Percentiles rank a stretch among this genome's conserved stretches.
phyloP scores from a whole-genome alignment of 1,284 basidiomycete species.

The Stygiomarasmius scandens region DNA sequence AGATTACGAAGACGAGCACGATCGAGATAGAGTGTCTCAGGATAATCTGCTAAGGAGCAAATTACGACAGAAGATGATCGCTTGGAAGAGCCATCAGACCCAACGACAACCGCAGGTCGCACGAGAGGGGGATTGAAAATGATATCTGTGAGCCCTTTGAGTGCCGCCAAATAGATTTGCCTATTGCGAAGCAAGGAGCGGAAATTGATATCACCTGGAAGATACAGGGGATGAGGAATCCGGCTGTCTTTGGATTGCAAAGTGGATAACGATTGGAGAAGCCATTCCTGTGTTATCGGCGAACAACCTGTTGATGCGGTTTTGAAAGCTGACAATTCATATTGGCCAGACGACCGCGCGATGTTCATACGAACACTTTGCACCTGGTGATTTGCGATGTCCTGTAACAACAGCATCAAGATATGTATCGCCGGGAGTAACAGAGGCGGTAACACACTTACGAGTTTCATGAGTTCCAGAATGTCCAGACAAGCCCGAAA shows the following conservation, averaged over 20 bases:
- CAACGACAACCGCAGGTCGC: slow-evolving; percentile 19
- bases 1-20: slow-evolving; percentile 71
- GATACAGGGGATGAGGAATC: slow-evolving; percentile 45
- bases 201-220: slow-evolving; percentile 43
- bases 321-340: slow-evolving; percentile 81
- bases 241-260: slow-evolving; percentile 33
- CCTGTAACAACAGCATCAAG: slow-evolving; percentile 42
- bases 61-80: slow-evolving; percentile 35
- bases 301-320: slow-evolving; percentile 34
- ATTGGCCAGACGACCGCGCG: slow-evolving; percentile 77
- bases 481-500: slow-evolving; percentile 89
- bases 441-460: slow-evolving; percentile 42
- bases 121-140: slow-evolving; percentile 60
- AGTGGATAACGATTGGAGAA: slow-evolving; percentile 36
- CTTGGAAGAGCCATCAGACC: slow-evolving; percentile 30
- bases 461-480: slow-evolving; percentile 93
- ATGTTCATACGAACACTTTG: slow-evolving; percentile 86
- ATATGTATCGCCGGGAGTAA: slow-evolving; percentile 21
- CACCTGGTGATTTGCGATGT: slow-evolving; percentile 94
- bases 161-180: slow-evolving; percentile 57
- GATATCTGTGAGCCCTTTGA: slow-evolving; percentile 71
- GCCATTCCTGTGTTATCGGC: slow-evolving; percentile 65
- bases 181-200: slow-evolving; percentile 49
- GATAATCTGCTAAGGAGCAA: slow-evolving; percentile 49
- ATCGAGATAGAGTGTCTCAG: slow-evolving; percentile 88